A percentile compares a stretch with the other conserved stretches of the same genome.
phyloP scores from a whole-genome alignment of 352 stramenopile species.

The Globisporangium spiculum region DNA sequence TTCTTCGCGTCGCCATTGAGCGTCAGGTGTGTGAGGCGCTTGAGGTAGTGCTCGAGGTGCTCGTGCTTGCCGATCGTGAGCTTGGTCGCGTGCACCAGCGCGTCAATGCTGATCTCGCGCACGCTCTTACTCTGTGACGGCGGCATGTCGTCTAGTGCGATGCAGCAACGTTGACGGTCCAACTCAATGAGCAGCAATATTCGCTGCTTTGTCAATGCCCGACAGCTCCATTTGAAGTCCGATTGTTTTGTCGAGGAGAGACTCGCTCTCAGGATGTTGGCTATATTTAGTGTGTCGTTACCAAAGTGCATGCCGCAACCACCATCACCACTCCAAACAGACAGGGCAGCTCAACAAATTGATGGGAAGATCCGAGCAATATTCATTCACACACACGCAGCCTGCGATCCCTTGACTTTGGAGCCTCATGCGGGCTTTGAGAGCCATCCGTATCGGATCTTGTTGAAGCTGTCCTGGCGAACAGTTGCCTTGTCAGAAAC shows the following conservation, averaged over 20 bases:
- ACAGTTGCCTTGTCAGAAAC: neutral
- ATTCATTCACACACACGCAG: neutral
- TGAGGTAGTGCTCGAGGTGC: constrained; percentile 63
- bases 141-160: neutral
- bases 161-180: too few species aligned
- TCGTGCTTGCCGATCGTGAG: constrained; percentile 66
- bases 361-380: neutral
- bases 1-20: constrained; percentile 41
- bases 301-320: neutral
- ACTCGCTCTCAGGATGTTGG: neutral
- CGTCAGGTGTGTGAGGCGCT: constrained; percentile 67
- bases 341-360: neutral
- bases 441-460: neutral
- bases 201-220: neutral
- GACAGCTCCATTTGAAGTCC: neutral
- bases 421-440: neutral
- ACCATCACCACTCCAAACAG: neutral
- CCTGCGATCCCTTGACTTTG: neutral
- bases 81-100: constrained; percentile 62
- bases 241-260: neutral
- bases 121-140: constrained; percentile 11
- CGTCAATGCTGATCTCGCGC: constrained; percentile 55
- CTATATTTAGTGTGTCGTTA: neutral
- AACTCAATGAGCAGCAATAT: neutral
- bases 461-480: constrained; percentile 3